A percentile compares a stretch with the other conserved stretches of the same genome.
Evolutionary conservation across 768 basidiomycete genomes (phyloP).

Genomic region (Rossbeevera mucosa): DNA sequence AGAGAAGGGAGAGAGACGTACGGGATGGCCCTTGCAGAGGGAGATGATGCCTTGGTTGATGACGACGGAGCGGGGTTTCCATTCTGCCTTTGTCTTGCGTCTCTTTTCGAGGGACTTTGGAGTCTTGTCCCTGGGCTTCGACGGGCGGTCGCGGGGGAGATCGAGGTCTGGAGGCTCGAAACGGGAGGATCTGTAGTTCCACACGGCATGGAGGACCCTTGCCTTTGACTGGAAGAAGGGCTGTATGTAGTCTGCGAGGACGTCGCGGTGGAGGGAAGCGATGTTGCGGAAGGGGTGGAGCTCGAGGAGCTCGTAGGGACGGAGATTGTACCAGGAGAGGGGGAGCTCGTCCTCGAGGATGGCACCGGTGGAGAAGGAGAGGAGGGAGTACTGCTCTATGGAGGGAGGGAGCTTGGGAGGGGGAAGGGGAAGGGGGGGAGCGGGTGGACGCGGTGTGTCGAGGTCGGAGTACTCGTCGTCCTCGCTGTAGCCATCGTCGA

Average conservation of each 20-base stretch:
- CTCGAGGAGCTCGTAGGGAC: conserved; percentile 65
- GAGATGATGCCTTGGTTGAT: conserved; percentile 53
- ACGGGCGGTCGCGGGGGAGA: neutral
- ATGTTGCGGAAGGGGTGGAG: conserved; percentile 47
- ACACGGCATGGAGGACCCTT: conserved; percentile 45
- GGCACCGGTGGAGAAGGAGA: conserved; percentile 67
- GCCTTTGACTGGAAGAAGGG: conserved; percentile 60
- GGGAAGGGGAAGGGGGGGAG: no score
- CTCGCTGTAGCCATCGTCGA: conserved; percentile 25
- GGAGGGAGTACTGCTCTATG: conserved; percentile 42
- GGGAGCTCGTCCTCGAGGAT: conserved; percentile 63
- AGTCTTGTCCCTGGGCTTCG: conserved; percentile 6
- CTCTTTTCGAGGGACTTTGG: conserved; percentile 19
- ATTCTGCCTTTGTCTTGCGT: conserved; percentile 45
- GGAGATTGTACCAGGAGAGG: conserved; percentile 54
- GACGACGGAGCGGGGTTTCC: conserved; percentile 62
- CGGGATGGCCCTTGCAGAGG: conserved; percentile 50
- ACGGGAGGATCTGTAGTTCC: conserved; percentile 25
- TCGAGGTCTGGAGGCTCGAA: conserved; percentile 23
- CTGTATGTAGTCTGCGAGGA: conserved; percentile 41
- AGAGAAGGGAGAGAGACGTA: conserved; percentile 27
- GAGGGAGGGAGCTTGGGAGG: conserved; percentile 11
- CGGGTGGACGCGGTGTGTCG: no score
- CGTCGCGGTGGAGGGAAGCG: conserved; percentile 40
- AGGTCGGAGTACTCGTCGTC: conserved; percentile 34